Conservation (phyloP, 306 rosid species). For the Spatholobus suberectus region DNA sequence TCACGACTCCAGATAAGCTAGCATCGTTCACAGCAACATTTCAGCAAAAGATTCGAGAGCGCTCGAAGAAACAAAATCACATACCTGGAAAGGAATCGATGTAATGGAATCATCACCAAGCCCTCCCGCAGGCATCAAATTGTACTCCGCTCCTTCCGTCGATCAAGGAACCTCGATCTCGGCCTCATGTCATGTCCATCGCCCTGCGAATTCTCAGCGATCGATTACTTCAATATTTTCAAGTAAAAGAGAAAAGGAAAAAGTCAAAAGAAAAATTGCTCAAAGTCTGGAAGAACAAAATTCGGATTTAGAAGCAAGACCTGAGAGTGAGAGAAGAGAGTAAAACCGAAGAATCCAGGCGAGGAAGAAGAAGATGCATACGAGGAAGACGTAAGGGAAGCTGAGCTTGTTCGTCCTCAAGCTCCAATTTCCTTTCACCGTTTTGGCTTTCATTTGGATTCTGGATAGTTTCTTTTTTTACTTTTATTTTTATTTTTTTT, state of each 20-base stretch:
- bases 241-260: background rate
- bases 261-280: background rate
- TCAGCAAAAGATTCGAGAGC: background rate
- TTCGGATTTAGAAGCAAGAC: constrained; percentile 22
- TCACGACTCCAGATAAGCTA: constrained; percentile 15
- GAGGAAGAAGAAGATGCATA: constrained; percentile 73
- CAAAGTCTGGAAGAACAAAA: background rate
- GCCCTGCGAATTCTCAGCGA: constrained; percentile 49
- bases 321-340: constrained; percentile 58
- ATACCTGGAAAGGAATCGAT: constrained; percentile 85
- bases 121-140: constrained; percentile 64
- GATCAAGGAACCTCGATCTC: constrained; percentile 56
- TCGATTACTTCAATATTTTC: background rate
- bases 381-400: constrained; percentile 53
- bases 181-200: constrained; percentile 45
- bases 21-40: background rate
- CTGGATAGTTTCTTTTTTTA: background rate
- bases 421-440: constrained; percentile 58
- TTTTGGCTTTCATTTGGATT: constrained; percentile 63
- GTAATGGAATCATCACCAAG: constrained; percentile 73
- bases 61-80: constrained; percentile 1
- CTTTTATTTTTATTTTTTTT: background rate
- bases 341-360: constrained; percentile 73
- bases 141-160: constrained; percentile 38
- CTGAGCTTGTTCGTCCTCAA: constrained; percentile 57